Evolutionary conservation across 2,329 filamentous ascomycete genomes (phyloP), one percentile per base, ranked within the genome.

Genomic region (Xylaria sp.): DNA sequence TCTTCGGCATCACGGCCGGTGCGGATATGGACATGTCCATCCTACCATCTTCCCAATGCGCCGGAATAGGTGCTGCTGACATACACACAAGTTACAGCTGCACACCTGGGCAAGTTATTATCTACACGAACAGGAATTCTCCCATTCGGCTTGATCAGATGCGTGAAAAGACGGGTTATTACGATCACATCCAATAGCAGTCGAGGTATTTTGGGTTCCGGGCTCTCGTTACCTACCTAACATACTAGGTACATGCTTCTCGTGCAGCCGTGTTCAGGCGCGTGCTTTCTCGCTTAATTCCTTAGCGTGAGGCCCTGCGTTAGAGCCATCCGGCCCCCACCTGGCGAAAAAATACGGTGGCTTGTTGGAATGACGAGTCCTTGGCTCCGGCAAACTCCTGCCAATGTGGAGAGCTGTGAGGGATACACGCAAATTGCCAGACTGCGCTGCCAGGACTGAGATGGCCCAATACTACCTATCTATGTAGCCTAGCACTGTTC

Each of bases 351-450:
- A 59, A 52, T 54, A 61, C 48, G 58, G 55, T 61, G 58, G 58
- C 56, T 61, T 56, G 56, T 59, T 61, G 58, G 58, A 61, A 61
- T 61, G 58, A 61, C 56, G 55, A 60, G 51, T 58, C 54, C 46
- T 52, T 52, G 45, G 45, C 48, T n/a, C 37, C 13, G 48, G 22
- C 53, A 52, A 54, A 54, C 50, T 44, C 48, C 34, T 50, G 16
- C n/a, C 41, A 50, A 26, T 26, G 24, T 26, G 24, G 24, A 26
- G 24, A 26, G 24, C 9, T 26, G 5, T 26, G 9, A 5, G 24
- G 24, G 24, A 26, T 26, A 26, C 24, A 26, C 5, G 9, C 24
- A 5, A 6, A 9, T 26, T 26, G 9, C 24, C 11, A 11, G 16
- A 13, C 16, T 13, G 29, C 11, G 11, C 29, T 13, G 29, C 8